phyloP scores from a whole-genome alignment of 768 basidiomycete genomes.

The Russula griseocarnosa region DNA sequence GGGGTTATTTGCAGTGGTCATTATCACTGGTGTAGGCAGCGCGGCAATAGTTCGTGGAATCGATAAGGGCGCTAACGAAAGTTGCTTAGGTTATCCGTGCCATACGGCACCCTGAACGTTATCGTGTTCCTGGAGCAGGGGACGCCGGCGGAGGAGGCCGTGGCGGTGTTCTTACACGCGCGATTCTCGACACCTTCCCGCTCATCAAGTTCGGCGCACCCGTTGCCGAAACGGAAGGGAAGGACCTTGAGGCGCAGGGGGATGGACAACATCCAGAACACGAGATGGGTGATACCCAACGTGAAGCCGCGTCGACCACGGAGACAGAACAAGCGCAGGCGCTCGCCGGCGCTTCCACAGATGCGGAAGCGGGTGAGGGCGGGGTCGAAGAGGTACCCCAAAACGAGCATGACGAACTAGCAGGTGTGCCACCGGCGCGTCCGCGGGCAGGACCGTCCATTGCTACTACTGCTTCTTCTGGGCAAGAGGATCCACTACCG shows the following conservation, averaged over 20 bases:
- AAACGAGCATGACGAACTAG: slow-evolving; percentile 9
- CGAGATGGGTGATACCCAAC: not conserved
- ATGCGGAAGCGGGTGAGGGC: not conserved
- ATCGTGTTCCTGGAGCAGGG: slow-evolving; percentile 49
- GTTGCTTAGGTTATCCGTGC: slow-evolving; percentile 65
- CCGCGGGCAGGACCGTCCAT: slow-evolving; percentile 26
- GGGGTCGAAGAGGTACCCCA: not conserved
- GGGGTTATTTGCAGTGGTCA: slow-evolving; percentile 76
- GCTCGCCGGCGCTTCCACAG: not conserved
- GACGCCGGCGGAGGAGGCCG: slow-evolving; percentile 42
- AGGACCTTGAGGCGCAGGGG: slow-evolving; percentile 14
- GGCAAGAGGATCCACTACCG: slow-evolving; percentile 46
- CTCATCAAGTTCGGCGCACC: slow-evolving; percentile 73
- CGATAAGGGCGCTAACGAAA: not conserved
- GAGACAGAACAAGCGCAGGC: not conserved
- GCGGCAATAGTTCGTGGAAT: not conserved
- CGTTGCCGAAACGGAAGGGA: slow-evolving; percentile 12
- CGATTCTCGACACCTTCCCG: slow-evolving; percentile 95
- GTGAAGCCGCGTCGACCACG: not conserved
- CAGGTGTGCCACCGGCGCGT: slow-evolving; percentile 16
- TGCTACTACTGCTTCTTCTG: slow-evolving; percentile 27
- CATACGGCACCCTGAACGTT: slow-evolving; percentile 84
- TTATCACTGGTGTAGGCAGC: slow-evolving; percentile 69
- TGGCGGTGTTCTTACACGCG: slow-evolving; percentile 56
- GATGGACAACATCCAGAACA: slow-evolving; percentile 1